These are phyloP conservation scores for Vitis hybrid DNA, from an alignment of 177 flowering plant genomes.

Conservation along the genomic window DNA sequence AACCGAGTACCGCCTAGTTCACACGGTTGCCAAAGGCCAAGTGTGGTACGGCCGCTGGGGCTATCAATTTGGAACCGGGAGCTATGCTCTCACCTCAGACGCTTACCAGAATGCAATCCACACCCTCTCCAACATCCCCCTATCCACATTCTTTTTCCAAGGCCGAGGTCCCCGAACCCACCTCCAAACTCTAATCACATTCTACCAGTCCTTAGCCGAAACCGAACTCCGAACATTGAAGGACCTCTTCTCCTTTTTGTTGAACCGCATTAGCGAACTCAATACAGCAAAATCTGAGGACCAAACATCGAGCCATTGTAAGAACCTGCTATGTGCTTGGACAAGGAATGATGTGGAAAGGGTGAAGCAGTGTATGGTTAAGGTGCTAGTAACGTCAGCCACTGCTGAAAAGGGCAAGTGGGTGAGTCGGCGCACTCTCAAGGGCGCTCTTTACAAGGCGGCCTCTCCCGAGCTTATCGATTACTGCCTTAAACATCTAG, in stretches of 20 bases:
- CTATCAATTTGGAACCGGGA: slow-evolving; percentile 66
- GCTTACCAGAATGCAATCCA: slow-evolving; percentile 45
- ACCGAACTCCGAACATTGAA: slow-evolving; percentile 6
- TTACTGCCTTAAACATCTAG: slow-evolving; percentile 58
- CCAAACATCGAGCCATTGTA: not conserved
- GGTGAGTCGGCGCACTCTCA: slow-evolving; percentile 61
- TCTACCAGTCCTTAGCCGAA: slow-evolving; percentile 15
- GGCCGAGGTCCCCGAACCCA: not conserved
- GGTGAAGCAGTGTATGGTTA: slow-evolving; percentile 52
- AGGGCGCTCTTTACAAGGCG: slow-evolving; percentile 42
- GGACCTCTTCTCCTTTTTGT: slow-evolving; percentile 45
- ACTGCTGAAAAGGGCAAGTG: slow-evolving; percentile 36
- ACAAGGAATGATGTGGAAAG: slow-evolving; percentile 39
- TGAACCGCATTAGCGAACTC: slow-evolving; percentile 27
- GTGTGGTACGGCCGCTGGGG: slow-evolving; percentile 86
- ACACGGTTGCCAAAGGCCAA: slow-evolving; percentile 50
- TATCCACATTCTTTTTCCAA: slow-evolving; percentile 10
- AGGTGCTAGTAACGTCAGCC: slow-evolving; percentile 38
- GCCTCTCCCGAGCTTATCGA: slow-evolving; percentile 61
- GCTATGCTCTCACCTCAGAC: slow-evolving; percentile 54
- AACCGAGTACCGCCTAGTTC: slow-evolving; percentile 59
- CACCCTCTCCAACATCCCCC: slow-evolving; percentile 4
- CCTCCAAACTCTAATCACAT: slow-evolving; percentile 8
- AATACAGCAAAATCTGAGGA: slow-evolving; percentile 15
- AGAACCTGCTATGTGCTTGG: slow-evolving; percentile 43